Evolutionary conservation across 2,329 filamentous ascomycete genomes (phyloP).

Genomic region (Delphinella strobiligena): DNA sequence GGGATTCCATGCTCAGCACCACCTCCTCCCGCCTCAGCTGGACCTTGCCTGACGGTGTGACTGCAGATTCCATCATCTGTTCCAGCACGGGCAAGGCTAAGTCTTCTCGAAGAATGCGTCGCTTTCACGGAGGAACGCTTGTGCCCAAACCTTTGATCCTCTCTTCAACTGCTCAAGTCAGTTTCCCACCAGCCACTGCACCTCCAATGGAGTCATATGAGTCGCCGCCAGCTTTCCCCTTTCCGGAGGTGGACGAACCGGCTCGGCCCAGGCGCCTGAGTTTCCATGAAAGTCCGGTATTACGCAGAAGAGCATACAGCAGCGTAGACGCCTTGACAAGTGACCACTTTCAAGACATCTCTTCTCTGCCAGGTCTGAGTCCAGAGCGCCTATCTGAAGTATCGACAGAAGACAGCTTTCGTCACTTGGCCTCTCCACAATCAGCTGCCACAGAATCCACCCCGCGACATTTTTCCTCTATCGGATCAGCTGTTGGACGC

Average conservation of each 20-base stretch:
- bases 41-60: not conserved
- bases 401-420: not conserved
- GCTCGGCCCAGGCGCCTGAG: constrained; percentile 1
- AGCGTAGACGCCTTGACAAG: constrained; percentile 5
- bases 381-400: not conserved
- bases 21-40: constrained; percentile 5
- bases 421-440: not conserved
- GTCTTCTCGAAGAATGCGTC: constrained; percentile 19
- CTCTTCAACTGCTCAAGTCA: constrained; percentile 19
- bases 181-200: constrained; percentile 15
- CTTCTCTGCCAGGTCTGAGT: not conserved
- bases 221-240: constrained; percentile 11
- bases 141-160: constrained; percentile 23
- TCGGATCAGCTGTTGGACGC: constrained; percentile 16
- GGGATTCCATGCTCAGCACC: constrained; percentile 5
- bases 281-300: constrained; percentile 4
- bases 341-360: not conserved
- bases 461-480: constrained; percentile 13
- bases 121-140: constrained; percentile 22
- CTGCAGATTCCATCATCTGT: not conserved
- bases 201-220: constrained; percentile 15
- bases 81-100: not conserved
- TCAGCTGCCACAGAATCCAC: constrained; percentile 1
- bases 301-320: constrained; percentile 13
- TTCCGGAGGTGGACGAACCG: constrained; percentile 6